A percentile compares a stretch with the other conserved stretches of the same genome.
Evolutionary conservation across 2,329 filamentous ascomycete genomes (phyloP).

Genomic region (Fusarium sulawesiense): DNA sequence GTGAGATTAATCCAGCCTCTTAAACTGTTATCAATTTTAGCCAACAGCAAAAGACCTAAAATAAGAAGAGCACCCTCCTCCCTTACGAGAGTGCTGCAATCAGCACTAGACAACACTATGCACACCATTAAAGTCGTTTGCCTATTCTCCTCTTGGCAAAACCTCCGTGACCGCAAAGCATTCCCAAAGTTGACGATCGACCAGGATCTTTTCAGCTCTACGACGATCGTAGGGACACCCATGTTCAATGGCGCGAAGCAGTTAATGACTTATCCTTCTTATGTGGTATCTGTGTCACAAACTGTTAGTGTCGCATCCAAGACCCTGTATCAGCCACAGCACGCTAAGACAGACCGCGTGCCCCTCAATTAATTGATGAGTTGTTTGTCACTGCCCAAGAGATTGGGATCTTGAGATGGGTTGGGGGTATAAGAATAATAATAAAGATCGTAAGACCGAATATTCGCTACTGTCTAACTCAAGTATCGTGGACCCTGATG

Average conservation of each 20-base stretch:
- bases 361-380: conserved; percentile 25
- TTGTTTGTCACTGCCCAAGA: not conserved
- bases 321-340: conserved; percentile 14
- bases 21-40: not conserved
- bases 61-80: not conserved
- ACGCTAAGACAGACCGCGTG: conserved; percentile 8
- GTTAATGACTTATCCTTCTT: not conserved
- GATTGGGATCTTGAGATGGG: not conserved
- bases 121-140: not conserved
- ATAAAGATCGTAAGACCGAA: accelerated
- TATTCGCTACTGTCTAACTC: not conserved
- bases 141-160: not conserved
- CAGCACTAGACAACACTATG: not conserved
- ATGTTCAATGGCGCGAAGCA: not conserved
- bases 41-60: no score
- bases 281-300: accelerated
- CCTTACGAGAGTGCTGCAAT: not conserved
- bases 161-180: conserved; percentile 6
- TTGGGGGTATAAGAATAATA: not conserved
- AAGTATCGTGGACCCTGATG: accelerated
- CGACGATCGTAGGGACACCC: conserved; percentile 23
- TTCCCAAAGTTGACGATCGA: conserved; percentile 9
- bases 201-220: conserved; percentile 28
- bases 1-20: not conserved
- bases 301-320: conserved; percentile 4